phyloP scores from a whole-genome alignment of 169 alveolate genomes.

The Eimeria necatrix region DNA sequence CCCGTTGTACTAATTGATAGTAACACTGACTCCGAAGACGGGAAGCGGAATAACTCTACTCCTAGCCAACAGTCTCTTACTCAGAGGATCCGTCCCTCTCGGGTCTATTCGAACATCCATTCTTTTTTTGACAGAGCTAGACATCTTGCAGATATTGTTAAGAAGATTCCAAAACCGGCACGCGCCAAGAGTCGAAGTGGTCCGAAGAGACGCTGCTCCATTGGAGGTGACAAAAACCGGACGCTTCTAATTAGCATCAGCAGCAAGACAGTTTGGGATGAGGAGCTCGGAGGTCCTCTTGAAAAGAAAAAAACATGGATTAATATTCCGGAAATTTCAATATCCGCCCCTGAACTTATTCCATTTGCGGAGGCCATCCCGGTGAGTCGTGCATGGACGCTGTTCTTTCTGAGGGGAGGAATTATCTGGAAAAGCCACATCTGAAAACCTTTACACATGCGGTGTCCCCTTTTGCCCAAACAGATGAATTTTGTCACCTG shows the following conservation, averaged over 20 bases:
- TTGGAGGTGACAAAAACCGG: constrained; percentile 68
- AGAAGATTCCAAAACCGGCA: neutral
- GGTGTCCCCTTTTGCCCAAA: neutral
- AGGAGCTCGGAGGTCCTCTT: constrained; percentile 51
- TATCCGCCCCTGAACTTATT: constrained; percentile 72
- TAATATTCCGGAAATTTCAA: constrained; percentile 58
- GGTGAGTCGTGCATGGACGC: neutral
- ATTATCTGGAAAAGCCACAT: neutral
- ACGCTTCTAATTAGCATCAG: constrained; percentile 61
- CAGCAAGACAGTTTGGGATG: constrained; percentile 75
- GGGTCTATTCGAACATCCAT: constrained; percentile 51
- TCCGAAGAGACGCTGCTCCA: constrained; percentile 69
- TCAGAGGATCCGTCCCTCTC: constrained; percentile 61
- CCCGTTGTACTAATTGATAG: neutral
- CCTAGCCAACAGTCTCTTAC: constrained; percentile 46
- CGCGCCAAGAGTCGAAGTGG: neutral
- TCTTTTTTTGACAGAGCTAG: constrained; percentile 60
- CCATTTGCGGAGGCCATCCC: constrained; percentile 76
- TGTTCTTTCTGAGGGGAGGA: neutral
- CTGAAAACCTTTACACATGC: neutral
- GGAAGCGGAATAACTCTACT: neutral
- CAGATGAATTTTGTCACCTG: constrained; percentile 75
- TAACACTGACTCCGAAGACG: neutral
- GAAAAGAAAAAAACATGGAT: constrained; percentile 69
- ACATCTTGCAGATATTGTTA: constrained; percentile 55